These are phyloP conservation scores for Aspergillus puulaauensis DNA, from an alignment of 2,329 filamentous ascomycete genomes.

Conservation along the genomic window DNA sequence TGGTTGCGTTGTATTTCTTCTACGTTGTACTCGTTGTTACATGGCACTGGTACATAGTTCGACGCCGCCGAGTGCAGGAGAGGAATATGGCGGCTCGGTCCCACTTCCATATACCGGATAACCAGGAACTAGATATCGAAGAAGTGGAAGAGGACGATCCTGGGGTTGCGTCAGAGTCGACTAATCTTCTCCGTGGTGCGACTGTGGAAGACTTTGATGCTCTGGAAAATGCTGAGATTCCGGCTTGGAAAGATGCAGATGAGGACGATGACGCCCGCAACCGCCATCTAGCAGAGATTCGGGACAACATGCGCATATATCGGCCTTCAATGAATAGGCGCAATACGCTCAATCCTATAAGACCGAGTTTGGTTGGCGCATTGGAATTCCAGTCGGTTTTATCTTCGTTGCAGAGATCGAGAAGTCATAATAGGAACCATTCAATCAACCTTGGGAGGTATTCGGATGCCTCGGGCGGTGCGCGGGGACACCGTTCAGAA, in stretches of 20 bases:
- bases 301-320: constrained; percentile 87
- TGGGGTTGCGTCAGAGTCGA: constrained; percentile 45
- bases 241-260: constrained; percentile 52
- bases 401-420: constrained; percentile 78
- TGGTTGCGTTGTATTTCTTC: constrained; percentile 88
- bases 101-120: constrained; percentile 65
- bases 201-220: constrained; percentile 65
- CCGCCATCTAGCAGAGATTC: constrained; percentile 73
- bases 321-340: constrained; percentile 68
- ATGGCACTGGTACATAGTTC: constrained; percentile 85
- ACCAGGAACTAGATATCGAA: constrained; percentile 59
- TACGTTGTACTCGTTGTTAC: constrained; percentile 85
- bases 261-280: constrained; percentile 57
- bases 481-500: constrained; percentile 40
- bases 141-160: constrained; percentile 58
- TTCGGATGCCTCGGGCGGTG: constrained; percentile 60
- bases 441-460: constrained; percentile 69
- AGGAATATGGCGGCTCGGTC: constrained; percentile 71
- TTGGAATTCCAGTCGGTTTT: constrained; percentile 91
- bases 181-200: constrained; percentile 46
- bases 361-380: constrained; percentile 88
- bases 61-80: constrained; percentile 60
- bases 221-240: constrained; percentile 54
- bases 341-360: constrained; percentile 77
- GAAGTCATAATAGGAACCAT: constrained; percentile 67